A percentile compares a stretch with the other conserved stretches of the same genome.
Evolutionary conservation across 2,329 filamentous ascomycete species (phyloP).

Genomic region (Pseudogymnoascus sp.): DNA sequence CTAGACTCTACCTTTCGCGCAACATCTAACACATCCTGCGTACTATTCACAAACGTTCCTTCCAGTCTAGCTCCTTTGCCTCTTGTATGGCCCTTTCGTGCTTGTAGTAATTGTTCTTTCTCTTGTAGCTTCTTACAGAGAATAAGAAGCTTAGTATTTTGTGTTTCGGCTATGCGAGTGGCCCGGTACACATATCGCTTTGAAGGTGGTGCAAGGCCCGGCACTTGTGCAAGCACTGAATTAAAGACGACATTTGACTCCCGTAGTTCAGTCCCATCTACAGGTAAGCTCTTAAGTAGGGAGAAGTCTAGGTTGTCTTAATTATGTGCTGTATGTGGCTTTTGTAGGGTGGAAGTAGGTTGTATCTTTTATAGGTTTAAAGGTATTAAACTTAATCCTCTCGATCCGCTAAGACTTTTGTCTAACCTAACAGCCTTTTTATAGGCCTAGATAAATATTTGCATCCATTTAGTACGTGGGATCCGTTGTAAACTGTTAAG

Average conservation of each 20-base stretch:
- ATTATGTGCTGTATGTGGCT: neutral
- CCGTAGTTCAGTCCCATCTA: neutral
- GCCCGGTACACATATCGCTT: neutral
- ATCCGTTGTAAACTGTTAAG: too few species aligned
- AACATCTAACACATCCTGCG: neutral
- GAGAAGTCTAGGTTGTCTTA: neutral
- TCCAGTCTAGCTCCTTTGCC: neutral
- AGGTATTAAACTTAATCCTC: too few species aligned
- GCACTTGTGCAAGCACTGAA: neutral
- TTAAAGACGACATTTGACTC: neutral
- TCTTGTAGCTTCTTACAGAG: neutral
- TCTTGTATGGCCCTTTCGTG: neutral
- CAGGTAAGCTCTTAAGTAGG: neutral
- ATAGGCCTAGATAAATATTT: too few species aligned
- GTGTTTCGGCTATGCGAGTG: neutral
- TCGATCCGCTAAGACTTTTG: too few species aligned
- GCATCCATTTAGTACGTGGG: too few species aligned
- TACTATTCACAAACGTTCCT: neutral
- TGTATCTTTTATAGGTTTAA: too few species aligned
- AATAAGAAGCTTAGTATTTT: neutral
- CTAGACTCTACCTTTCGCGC: neutral
- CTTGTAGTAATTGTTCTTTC: neutral
- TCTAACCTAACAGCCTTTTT: too few species aligned
- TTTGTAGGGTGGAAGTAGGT: neutral
- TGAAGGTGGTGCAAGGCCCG: neutral